Evolutionary conservation across 176 grass and related monocot genomes (phyloP).

Genomic region (Chrysopogon serrulatus): DNA sequence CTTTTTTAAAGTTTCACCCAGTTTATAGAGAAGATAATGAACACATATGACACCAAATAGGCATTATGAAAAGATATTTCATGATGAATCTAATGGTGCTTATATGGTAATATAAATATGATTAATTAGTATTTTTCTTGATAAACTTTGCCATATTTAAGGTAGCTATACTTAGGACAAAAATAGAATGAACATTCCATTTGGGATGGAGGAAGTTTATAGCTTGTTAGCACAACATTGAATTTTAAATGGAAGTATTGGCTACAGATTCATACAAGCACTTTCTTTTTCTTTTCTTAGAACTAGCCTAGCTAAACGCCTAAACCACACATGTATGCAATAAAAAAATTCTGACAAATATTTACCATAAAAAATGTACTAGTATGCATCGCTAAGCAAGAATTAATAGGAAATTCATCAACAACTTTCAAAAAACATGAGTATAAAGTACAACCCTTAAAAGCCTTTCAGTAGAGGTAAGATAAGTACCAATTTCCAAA

Average conservation of each 20-base stretch:
- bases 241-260: not conserved
- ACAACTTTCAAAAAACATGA: not conserved
- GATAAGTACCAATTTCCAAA: not conserved
- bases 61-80: not conserved
- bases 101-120: not conserved
- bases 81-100: not conserved
- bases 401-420: not conserved
- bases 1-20: not conserved
- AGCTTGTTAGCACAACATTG: not conserved
- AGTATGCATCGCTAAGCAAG: not conserved
- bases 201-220: not conserved
- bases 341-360: not conserved
- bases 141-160: not conserved
- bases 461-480: constrained; percentile 1
- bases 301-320: not conserved
- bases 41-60: not conserved
- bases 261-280: not conserved
- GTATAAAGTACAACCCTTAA: not conserved
- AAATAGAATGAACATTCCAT: not conserved
- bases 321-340: not conserved
- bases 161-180: not conserved
- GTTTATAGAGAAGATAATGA: not conserved
- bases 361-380: not conserved
- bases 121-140: not conserved
- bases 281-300: not conserved